Evolutionary conservation across 495 filamentous ascomycete genomes (phyloP).

Genomic region (Glutinoglossum americanum): DNA sequence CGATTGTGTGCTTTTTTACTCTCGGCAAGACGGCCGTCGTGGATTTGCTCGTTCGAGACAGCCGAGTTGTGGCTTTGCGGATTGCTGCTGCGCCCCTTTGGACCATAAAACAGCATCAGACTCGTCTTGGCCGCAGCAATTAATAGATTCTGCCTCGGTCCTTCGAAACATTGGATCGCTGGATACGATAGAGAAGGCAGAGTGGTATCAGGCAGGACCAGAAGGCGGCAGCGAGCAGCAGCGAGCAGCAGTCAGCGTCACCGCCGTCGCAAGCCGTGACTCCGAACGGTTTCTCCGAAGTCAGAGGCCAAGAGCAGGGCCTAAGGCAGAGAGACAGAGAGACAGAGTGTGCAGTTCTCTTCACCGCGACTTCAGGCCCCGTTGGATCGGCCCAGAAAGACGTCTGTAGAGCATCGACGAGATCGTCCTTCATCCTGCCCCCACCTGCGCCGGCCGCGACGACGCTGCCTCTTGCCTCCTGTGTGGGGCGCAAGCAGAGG

Average conservation of each 20-base stretch:
- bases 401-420: too few relatives aligned
- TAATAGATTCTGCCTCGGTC: not conserved
- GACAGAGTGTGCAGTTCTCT: too few relatives aligned
- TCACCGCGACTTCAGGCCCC: too few relatives aligned
- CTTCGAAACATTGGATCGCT: too few relatives aligned
- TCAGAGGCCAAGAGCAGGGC: not conserved
- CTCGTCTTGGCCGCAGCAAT: not conserved
- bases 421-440: too few relatives aligned
- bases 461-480: too few relatives aligned
- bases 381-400: too few relatives aligned
- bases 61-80: conserved; percentile 1
- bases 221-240: not conserved
- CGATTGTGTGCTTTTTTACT: too few relatives aligned
- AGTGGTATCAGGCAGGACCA: not conserved
- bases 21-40: too few relatives aligned
- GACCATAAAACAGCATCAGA: not conserved
- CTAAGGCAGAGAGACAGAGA: not conserved
- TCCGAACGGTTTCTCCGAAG: not conserved
- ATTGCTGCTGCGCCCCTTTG: not conserved
- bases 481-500: not conserved
- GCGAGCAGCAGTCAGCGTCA: not conserved
- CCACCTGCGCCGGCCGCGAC: too few relatives aligned
- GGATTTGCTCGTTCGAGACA: not conserved
- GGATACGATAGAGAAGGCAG: not conserved
- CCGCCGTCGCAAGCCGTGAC: not conserved